Evolutionary conservation across 2,329 filamentous ascomycete genomes (phyloP), one percentile per base, ranked within the genome.

Genomic region (Diplodia corticola): DNA sequence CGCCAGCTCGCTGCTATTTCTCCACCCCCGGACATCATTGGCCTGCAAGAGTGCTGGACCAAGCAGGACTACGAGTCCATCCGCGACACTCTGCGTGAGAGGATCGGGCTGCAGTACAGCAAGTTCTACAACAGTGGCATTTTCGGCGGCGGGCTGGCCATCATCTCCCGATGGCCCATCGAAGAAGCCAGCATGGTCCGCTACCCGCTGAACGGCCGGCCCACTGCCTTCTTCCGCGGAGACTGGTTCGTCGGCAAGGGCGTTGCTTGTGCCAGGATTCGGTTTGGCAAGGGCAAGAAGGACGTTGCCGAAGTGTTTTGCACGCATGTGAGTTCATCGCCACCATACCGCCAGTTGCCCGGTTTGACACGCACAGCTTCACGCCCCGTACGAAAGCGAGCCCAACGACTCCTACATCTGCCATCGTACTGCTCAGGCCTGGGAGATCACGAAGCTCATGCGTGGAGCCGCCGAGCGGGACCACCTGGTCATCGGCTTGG

Each of bases 201-300:
- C 3, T 99, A 97, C 76, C 88, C 92, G n/a, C 84, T 99, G 63
- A 97, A 97, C 77, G 95, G 95, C 20, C 86, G 94, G 20, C 95
- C 95, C 5, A 94, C 93, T 10, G 94, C 94, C 4, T 97, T 98
- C 79, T 97, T 90, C 80, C 85, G 94, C 68, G 95, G 95, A 12
- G 94, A 98, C 78, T 98, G 94, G 92, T 98, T 89, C 74, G 93
- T 97, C 10, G 95, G 95, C 0, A 98, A 98, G 77, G 95, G 95
- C 17, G 88, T 98, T 49, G 95, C 94, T 6, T 90, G 87, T 74
- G 94, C 94, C 2, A 86, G 86, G 69, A 90, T 98, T 71, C 83
- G 91, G 4, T 89, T 90, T 70, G 91, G 91, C 0, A 80, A 85
- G 0, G 84, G 80, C 0, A 76, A 78, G 51, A 85, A 85, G 67